A percentile compares a stretch with the other conserved stretches of the same genome.
Conservation (phyloP, 306 rosid genomes). For the Vigna nakashimae region DNA sequence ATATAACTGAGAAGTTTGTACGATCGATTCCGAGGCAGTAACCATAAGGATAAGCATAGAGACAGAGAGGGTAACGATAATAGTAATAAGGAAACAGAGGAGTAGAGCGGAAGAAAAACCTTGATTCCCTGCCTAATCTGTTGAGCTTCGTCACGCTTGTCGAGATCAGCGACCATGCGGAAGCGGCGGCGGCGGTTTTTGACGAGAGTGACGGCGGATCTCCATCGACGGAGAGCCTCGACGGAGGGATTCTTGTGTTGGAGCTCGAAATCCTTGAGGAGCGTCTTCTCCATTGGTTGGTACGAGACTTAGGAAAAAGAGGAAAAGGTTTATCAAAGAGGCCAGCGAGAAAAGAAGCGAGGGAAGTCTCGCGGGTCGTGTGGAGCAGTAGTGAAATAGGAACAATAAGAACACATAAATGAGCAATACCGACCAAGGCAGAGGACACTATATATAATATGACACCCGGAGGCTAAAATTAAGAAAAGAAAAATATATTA, state of each 20-base stretch:
- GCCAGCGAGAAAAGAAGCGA: constrained; percentile 8
- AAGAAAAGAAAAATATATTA: no score
- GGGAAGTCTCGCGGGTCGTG: neutral
- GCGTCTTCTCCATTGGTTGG: constrained; percentile 49
- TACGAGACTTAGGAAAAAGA: neutral
- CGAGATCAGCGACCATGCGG: constrained; percentile 86
- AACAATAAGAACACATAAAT: neutral
- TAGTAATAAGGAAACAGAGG: neutral
- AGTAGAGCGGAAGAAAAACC: constrained; percentile 47
- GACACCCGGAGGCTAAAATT: no score
- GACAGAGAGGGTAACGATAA: neutral
- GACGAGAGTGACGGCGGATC: constrained; percentile 78
- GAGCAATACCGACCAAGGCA: no score
- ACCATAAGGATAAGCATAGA: neutral
- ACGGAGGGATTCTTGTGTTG: constrained; percentile 60
- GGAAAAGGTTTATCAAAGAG: neutral
- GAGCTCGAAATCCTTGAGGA: constrained; percentile 68
- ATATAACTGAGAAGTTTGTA: neutral
- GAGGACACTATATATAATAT: no score
- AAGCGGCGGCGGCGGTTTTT: constrained; percentile 79
- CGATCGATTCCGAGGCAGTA: neutral
- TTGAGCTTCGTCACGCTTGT: constrained; percentile 67
- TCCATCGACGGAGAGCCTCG: constrained; percentile 70
- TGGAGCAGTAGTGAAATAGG: neutral
- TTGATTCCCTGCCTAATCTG: constrained; percentile 65